Evolutionary conservation across 192 early-diverging fungal genomes (phyloP).

Genomic region (Powellomyces hirtus): DNA sequence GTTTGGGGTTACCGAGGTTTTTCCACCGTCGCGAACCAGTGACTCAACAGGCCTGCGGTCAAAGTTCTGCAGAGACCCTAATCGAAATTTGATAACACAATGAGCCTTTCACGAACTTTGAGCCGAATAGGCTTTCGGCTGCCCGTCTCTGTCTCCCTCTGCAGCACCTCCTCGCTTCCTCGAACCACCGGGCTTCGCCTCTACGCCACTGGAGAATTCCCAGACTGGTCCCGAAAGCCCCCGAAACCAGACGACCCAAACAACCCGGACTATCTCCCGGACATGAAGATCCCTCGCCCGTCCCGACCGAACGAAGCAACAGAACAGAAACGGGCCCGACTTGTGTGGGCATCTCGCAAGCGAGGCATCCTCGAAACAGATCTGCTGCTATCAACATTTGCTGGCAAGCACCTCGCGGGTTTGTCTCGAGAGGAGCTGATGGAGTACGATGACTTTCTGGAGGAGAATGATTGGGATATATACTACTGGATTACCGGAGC

Average conservation of each 20-base stretch:
- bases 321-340: conserved; percentile 72
- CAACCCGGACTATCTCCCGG: conserved; percentile 12
- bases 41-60: too few species aligned
- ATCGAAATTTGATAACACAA: too few species aligned
- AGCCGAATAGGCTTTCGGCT: too few species aligned
- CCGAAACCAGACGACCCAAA: conserved; percentile 17
- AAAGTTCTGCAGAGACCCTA: too few species aligned
- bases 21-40: too few species aligned
- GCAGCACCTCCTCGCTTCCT: too few species aligned
- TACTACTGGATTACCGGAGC: conserved; percentile 82
- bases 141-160: too few species aligned
- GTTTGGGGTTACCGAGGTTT: too few species aligned
- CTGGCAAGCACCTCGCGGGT: conserved; percentile 55
- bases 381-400: conserved; percentile 86
- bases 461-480: conserved; percentile 95
- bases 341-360: conserved; percentile 86
- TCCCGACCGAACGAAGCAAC: conserved; percentile 64
- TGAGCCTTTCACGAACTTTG: too few species aligned
- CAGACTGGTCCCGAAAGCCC: conserved; percentile 34
- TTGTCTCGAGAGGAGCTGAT: conserved; percentile 60
- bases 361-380: conserved; percentile 94
- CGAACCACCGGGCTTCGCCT: too few species aligned
- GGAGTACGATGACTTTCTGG: conserved; percentile 77
- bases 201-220: too few species aligned
- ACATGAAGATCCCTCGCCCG: conserved; percentile 46